phyloP scores from a whole-genome alignment of 352 stramenopile genomes.

The Globisporangium alternatum region DNA sequence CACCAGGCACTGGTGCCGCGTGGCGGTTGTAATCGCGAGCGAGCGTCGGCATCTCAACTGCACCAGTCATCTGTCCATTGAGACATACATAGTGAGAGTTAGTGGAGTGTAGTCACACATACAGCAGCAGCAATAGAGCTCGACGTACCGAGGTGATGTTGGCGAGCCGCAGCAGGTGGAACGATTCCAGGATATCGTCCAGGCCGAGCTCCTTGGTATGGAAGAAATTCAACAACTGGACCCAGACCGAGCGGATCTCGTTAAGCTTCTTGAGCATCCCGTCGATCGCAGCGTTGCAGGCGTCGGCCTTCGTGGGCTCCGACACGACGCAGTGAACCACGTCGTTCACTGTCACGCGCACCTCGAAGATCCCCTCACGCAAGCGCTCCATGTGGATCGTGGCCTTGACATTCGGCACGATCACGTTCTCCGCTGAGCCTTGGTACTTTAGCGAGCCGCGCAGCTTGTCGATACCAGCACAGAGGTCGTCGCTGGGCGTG shows the following conservation, averaged over 20 bases:
- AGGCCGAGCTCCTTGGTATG: constrained; percentile 56
- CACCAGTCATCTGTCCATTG: constrained; percentile 36
- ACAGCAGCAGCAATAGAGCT: constrained; percentile 2
- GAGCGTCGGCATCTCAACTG: constrained; percentile 28
- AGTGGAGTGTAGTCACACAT: background rate
- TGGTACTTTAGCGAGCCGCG: constrained; percentile 60
- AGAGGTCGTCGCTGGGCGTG: constrained; percentile 60
- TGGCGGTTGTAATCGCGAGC: constrained; percentile 3
- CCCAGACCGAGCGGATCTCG: constrained; percentile 50
- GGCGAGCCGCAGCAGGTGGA: constrained; percentile 56
- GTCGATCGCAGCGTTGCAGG: constrained; percentile 59
- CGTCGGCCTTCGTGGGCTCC: constrained; percentile 47
- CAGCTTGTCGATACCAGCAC: constrained; percentile 49
- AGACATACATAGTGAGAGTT: background rate
- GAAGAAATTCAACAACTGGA: constrained; percentile 68
- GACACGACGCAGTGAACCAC: constrained; percentile 49
- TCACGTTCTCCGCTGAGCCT: constrained; percentile 38
- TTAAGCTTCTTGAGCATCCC: constrained; percentile 56
- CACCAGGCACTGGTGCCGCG: constrained; percentile 13
- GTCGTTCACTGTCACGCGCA: constrained; percentile 63
- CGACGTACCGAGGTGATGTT: constrained; percentile 62
- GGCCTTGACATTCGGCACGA: constrained; percentile 67
- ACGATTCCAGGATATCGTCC: constrained; percentile 49
- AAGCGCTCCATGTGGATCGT: constrained; percentile 66
- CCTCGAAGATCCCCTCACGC: constrained; percentile 52